These are phyloP conservation scores for Chenopodium quinoa DNA, from an alignment of 148 eudicot genomes.

Conservation along the genomic window DNA sequence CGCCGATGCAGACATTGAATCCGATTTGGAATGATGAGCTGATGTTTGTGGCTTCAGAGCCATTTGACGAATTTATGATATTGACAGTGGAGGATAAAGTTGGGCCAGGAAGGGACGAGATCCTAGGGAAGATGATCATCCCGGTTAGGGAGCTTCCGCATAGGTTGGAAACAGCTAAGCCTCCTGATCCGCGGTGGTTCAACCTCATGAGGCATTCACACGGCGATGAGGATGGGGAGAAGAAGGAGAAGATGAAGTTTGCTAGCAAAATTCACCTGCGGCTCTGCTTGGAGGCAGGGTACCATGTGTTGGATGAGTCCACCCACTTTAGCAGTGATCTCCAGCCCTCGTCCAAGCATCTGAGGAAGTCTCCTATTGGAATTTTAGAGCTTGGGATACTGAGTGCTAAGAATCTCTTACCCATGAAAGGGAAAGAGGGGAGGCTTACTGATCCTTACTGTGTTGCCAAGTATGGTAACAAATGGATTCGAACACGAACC, in stretches of 20 bases:
- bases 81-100: constrained; percentile 60
- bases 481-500: constrained; percentile 93
- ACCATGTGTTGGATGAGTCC: constrained; percentile 91
- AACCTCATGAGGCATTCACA: constrained; percentile 50
- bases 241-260: constrained; percentile 65
- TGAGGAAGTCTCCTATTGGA: constrained; percentile 74
- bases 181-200: constrained; percentile 71
- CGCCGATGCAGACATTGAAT: constrained; percentile 40
- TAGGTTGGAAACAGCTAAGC: constrained; percentile 51
- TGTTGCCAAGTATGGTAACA: constrained; percentile 89
- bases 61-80: constrained; percentile 67
- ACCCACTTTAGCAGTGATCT: constrained; percentile 93
- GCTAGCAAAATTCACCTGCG: constrained; percentile 74
- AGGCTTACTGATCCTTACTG: constrained; percentile 82
- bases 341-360: constrained; percentile 74
- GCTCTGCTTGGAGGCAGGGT: constrained; percentile 69
- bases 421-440: constrained; percentile 77
- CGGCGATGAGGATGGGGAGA: constrained; percentile 52
- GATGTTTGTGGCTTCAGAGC: constrained; percentile 87
- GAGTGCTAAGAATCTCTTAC: constrained; percentile 69
- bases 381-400: constrained; percentile 79
- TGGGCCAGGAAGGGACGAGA: constrained; percentile 69
- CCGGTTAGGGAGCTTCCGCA: constrained; percentile 69
- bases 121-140: constrained; percentile 54
- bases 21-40: constrained; percentile 92